A percentile compares a stretch with the other conserved stretches of the same genome.
These are phyloP conservation scores for Solanum dulcamara DNA, from an alignment of 257 asterid genomes.

Conservation along the genomic window DNA sequence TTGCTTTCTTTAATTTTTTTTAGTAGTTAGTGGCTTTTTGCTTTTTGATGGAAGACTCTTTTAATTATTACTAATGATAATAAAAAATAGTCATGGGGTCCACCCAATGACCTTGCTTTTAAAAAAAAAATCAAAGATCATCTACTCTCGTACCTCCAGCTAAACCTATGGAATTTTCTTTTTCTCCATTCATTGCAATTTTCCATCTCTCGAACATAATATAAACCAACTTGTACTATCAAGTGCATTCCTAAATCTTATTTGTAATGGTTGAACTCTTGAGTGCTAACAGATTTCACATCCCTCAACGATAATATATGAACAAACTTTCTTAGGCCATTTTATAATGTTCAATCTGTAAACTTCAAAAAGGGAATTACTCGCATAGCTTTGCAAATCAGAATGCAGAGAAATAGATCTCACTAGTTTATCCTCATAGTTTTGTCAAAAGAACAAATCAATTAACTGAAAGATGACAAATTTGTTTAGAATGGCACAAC, in stretches of 20 bases:
- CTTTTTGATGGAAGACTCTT: no score
- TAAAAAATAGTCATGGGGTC: no score
- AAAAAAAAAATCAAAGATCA: neutral
- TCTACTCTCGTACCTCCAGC: neutral
- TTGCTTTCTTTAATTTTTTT: no score
- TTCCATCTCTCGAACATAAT: neutral
- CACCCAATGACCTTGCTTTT: no score
- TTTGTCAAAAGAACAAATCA: neutral
- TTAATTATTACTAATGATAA: no score
- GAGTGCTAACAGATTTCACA: neutral
- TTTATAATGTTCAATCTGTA: neutral
- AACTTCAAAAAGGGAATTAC: neutral
- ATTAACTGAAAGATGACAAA: neutral
- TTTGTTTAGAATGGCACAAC: neutral
- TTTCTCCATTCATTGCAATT: neutral
- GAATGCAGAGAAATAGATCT: neutral
- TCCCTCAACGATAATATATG: neutral
- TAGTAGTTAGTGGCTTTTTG: no score
- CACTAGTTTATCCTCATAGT: no score
- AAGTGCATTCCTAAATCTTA: neutral
- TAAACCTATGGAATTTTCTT: neutral
- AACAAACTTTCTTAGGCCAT: neutral
- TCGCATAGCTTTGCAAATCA: neutral
- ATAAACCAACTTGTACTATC: neutral
- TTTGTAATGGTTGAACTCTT: neutral